These are phyloP conservation scores for Picochlorum sp. DNA, from an alignment of 139 green algal genomes.

Conservation along the genomic window DNA sequence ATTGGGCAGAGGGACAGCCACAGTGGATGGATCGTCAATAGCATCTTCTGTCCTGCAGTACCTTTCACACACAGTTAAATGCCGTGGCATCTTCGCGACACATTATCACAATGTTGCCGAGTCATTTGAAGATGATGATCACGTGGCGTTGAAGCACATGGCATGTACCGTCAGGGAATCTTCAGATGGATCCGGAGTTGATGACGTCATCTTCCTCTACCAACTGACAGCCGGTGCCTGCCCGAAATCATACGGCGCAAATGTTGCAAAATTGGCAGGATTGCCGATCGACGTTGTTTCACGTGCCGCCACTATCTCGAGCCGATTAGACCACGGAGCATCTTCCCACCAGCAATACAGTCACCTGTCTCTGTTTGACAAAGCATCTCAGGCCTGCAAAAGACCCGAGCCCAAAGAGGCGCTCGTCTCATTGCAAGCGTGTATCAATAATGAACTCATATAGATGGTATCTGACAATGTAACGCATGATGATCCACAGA, in stretches of 20 bases:
- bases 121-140: conserved; percentile 44
- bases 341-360: no score
- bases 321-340: neutral
- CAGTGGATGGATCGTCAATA: conserved; percentile 89
- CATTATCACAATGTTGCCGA: conserved; percentile 86
- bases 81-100: conserved; percentile 90
- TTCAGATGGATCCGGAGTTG: conserved; percentile 14
- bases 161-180: conserved; percentile 52
- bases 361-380: no score
- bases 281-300: conserved; percentile 61
- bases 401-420: no score
- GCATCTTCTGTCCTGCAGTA: conserved; percentile 82
- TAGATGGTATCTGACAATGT: no score
- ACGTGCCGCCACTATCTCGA: conserved; percentile 18
- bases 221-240: conserved; percentile 66
- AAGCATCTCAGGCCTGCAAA: no score
- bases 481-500: no score
- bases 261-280: conserved; percentile 89
- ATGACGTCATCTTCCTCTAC: conserved; percentile 93
- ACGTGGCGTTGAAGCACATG: conserved; percentile 80
- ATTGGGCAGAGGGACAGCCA: conserved; percentile 93
- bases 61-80: conserved; percentile 44
- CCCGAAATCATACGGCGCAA: conserved; percentile 90
- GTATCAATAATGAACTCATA: no score
- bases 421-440: no score